Base-by-base conservation (phyloP, 2,329 filamentous ascomycete genomes). In the Gaeumannomyces tritici region DNA sequence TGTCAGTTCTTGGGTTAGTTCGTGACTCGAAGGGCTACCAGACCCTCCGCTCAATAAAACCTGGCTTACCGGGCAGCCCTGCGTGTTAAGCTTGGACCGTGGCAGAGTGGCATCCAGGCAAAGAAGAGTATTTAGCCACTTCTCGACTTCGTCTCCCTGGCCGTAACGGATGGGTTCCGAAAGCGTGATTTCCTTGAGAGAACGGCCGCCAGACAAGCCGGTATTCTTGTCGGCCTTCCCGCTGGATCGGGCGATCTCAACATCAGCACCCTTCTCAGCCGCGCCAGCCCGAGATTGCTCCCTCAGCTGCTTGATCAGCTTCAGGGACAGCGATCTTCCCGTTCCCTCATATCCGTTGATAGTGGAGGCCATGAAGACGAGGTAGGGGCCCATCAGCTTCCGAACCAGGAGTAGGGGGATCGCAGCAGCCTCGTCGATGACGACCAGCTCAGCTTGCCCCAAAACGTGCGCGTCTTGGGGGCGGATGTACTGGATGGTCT, bases 331-430 rank as follows among this genome's bases (percentile, higher is more conserved):
- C 1, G 95, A 98, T 63, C 95, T 87, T 55, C 95, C 95, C 8
- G 95, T 99, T 63, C 95, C 95, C 78, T 99, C 95, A 73, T 99
- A 99, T 63, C 95, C 95, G 72, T 98, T 98, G 77, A 99, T 97
- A 1, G 95, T 99, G 0, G 95, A 99, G 0, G 96, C 92, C 95
- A 99, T 98, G 76, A 99, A 99, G 11, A 98, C 92, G 51, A 99
- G 80, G 74, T 99, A 99, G 18, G 93, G 93, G 0, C 95, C 95
- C 85, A 99, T 93, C 55, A 99, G 81, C 76, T 97, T 97, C 68
- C 89, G 84, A 9, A 99, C 95, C 3, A 98, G 79, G 0, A 95
- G 95, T 13, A 99, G 77, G 15, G 96, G 95, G 65, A 99, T 99
- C 1, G 96, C 96, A 15, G 95, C 95, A 21, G 95, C 95, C 76